phyloP scores from a whole-genome alignment of 495 filamentous ascomycete genomes.

The Chaetomium fimeti region DNA sequence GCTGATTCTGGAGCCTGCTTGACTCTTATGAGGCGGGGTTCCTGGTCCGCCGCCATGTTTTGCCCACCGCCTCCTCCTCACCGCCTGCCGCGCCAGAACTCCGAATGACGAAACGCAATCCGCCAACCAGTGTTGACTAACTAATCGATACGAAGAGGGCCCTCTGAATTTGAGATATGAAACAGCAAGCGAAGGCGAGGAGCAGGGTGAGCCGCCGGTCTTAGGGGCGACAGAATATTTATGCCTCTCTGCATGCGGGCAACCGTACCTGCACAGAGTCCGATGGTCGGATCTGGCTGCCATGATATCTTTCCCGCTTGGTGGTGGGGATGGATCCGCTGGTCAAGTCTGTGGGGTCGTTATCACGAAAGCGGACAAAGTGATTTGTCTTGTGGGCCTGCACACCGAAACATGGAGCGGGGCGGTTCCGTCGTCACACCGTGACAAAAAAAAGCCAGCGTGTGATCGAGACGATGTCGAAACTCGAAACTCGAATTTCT shows the following conservation, averaged over 20 bases:
- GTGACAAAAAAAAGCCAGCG: neutral
- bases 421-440: no score
- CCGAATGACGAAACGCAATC: neutral
- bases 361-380: neutral
- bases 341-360: neutral
- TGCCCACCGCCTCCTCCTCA: conserved; percentile 4
- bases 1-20: conserved; percentile 2
- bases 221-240: no score
- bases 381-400: conserved; percentile 3
- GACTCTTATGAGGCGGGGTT: conserved; percentile 6
- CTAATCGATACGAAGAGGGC: neutral
- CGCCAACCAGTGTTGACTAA: neutral
- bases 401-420: conserved; percentile 1
- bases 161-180: neutral
- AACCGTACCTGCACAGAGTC: neutral
- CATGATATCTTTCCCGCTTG: neutral
- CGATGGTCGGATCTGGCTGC: conserved; percentile 4
- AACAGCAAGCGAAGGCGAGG: neutral
- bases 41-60: neutral
- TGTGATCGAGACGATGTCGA: no score
- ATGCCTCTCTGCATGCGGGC: neutral
- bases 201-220: neutral
- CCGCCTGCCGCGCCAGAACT: neutral
- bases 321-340: neutral
- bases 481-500: neutral